Base-by-base conservation (phyloP, 2,329 filamentous ascomycete genomes). In the Colletotrichum sp. region DNA sequence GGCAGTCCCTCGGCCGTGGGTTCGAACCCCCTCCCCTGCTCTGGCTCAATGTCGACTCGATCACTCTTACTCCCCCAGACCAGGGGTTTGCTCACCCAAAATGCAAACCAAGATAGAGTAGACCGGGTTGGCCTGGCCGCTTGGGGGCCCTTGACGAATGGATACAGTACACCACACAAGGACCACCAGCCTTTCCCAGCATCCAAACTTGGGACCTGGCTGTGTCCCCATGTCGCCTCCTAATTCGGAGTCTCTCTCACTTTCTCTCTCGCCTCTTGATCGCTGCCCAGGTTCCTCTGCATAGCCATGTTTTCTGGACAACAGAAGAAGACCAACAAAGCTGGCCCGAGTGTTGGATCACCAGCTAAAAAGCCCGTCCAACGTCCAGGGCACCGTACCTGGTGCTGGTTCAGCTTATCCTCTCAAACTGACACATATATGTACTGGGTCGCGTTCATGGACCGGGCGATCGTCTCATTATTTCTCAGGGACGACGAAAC, bases 401-500 rank as follows among this genome's bases (percentile, higher is more conserved):
- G 55, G 72, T 69, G 64, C 68, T 59, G 39, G 67, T 68, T 69
- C 72, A 69, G 66, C 72, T 71, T 34, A 34, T 25, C 69, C 52
- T 69, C 59, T 69, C 74, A 32, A 66, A 67, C 62, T 76, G 62
- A 76, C 72, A 75, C 71, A 74, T 70, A 69, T 75, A 75, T 78
- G 67, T 62, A 62, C 34, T 63, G 71, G 71, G n/a, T 77, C 75
- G 71, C 71, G 72, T 67, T 77, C 67, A 76, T 77, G 75, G 71
- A 75, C 71, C 65, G 71, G 65, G 61, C 71, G 71, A 75, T 77
- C 75, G 72, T 77, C 67, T 73, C 72, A 75, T 76, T 77, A 69
- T 78, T 78, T 77, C 77, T 72, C 69, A 78, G 77, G 77, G 77
- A 78, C 72, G 30, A 69, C 69, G 77, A 78, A 78, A 78, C 77